Conservation (phyloP, 331 rosid species). For the Phaseolus coccineus region DNA sequence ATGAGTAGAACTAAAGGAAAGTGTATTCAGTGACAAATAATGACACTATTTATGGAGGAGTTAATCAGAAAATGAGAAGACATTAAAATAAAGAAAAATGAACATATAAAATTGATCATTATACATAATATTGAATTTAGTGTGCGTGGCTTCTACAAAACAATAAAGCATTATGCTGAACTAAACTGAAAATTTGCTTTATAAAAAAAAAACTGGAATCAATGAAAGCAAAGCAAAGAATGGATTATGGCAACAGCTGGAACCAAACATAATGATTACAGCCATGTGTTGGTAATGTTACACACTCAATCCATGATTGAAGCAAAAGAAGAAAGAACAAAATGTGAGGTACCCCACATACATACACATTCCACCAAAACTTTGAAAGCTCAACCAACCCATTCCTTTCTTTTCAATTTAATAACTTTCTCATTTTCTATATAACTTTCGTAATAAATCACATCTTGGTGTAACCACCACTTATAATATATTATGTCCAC, state of each 20-base stretch:
- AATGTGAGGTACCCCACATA: constrained; percentile 19
- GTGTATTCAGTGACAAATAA: not conserved
- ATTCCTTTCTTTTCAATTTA: constrained; percentile 10
- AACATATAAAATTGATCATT: too few species aligned
- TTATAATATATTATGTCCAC: too few species aligned
- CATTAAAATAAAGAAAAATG: not conserved
- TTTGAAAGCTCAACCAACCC: constrained; percentile 45
- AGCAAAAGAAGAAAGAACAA: constrained; percentile 37
- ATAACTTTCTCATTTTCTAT: not conserved
- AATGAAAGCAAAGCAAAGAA: too few species aligned
- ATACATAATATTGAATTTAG: too few species aligned
- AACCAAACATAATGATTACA: constrained; percentile 41
- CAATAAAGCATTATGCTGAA: too few species aligned
- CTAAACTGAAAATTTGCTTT: too few species aligned
- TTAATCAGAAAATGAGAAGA: not conserved
- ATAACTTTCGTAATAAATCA: too few species aligned
- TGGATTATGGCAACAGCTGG: not conserved
- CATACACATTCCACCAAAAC: constrained; percentile 29
- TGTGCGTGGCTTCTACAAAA: too few species aligned
- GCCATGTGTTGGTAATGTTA: constrained; percentile 5
- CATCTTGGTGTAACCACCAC: too few species aligned
- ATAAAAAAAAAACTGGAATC: too few species aligned
- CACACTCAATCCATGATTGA: constrained; percentile 28
- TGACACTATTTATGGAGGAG: not conserved
- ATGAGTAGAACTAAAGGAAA: not conserved